Evolutionary conservation across 1,284 basidiomycete species (phyloP).

Genomic region (Rhodotorula sp.): DNA sequence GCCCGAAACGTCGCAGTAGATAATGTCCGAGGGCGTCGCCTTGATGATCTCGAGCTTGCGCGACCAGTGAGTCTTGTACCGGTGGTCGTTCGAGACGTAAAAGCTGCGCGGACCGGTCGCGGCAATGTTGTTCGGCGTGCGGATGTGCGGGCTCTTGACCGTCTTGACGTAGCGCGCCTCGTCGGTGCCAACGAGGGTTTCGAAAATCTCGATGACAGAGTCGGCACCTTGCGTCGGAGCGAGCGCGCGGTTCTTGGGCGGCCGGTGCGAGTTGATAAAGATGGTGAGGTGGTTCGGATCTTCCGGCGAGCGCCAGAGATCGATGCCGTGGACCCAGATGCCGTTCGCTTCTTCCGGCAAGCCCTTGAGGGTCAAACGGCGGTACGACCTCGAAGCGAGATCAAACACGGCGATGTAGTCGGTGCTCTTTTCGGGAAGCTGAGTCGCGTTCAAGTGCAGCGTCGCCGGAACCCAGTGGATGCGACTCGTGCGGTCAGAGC

Average conservation of each 20-base stretch:
- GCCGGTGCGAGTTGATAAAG: conserved; percentile 68
- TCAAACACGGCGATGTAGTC: conserved; percentile 68
- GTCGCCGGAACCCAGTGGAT: conserved; percentile 60
- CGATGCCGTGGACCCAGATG: conserved; percentile 69
- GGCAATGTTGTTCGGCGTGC: conserved; percentile 68
- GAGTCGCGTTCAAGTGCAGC: conserved; percentile 48
- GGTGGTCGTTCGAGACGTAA: conserved; percentile 66
- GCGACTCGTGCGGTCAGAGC: conserved; percentile 60
- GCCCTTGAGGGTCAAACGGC: conserved; percentile 9
- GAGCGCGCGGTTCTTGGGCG: conserved; percentile 50
- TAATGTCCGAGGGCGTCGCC: conserved; percentile 29
- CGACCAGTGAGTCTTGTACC: conserved; percentile 54
- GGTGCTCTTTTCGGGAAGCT: conserved; percentile 40
- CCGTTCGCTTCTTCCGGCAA: conserved; percentile 14
- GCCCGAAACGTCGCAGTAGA: conserved; percentile 36
- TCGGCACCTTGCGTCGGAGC: conserved; percentile 62
- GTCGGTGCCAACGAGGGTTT: conserved; percentile 55
- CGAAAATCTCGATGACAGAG: conserved; percentile 69
- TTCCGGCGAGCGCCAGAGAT: conserved; percentile 60
- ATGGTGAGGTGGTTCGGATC: conserved; percentile 61
- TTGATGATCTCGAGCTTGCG: conserved; percentile 17
- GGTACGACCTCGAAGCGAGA: conserved; percentile 14
- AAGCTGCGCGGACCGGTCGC: conserved; percentile 59
- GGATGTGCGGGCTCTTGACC: conserved; percentile 59
- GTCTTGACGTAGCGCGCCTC: conserved; percentile 61